phyloP scores from a whole-genome alignment of 352 stramenopile species.

The Globisporangium ultimum region DNA sequence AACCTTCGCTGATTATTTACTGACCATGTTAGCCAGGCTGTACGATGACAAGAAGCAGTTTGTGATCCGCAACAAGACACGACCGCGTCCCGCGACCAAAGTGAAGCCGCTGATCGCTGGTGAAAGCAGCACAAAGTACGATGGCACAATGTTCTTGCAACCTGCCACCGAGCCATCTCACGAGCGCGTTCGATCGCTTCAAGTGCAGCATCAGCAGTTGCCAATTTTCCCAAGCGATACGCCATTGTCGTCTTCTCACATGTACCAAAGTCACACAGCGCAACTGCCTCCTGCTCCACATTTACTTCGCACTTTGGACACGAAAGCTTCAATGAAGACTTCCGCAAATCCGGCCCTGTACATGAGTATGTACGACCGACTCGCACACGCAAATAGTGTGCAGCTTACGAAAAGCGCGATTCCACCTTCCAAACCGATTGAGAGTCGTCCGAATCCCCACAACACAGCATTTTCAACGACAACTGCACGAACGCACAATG shows the following conservation, averaged over 20 bases:
- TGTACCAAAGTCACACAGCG: neutral
- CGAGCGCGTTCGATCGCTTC: constrained; percentile 25
- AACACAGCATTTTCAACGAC: neutral
- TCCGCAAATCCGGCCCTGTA: constrained; percentile 23
- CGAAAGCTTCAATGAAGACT: neutral
- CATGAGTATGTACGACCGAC: constrained; percentile 65
- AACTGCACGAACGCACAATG: neutral
- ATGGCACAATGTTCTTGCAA: constrained; percentile 55
- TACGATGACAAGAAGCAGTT: constrained; percentile 84
- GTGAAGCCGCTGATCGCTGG: constrained; percentile 33
- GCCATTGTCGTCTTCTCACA: neutral
- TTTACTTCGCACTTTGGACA: neutral
- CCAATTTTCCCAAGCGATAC: constrained; percentile 2
- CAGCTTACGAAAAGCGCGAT: constrained; percentile 24
- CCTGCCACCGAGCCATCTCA: constrained; percentile 34
- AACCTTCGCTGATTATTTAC: neutral
- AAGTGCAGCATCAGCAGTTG: constrained; percentile 11
- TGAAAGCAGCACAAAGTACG: constrained; percentile 39
- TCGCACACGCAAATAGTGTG: constrained; percentile 48
- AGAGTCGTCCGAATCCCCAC: neutral
- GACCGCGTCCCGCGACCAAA: constrained; percentile 32
- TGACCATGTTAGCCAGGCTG: constrained; percentile 37
- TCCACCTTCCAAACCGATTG: constrained; percentile 36
- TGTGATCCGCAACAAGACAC: constrained; percentile 48
- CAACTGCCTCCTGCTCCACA: neutral